Conservation (phyloP, 352 stramenopile species). For the Phytophthora fragariaefolia region DNA sequence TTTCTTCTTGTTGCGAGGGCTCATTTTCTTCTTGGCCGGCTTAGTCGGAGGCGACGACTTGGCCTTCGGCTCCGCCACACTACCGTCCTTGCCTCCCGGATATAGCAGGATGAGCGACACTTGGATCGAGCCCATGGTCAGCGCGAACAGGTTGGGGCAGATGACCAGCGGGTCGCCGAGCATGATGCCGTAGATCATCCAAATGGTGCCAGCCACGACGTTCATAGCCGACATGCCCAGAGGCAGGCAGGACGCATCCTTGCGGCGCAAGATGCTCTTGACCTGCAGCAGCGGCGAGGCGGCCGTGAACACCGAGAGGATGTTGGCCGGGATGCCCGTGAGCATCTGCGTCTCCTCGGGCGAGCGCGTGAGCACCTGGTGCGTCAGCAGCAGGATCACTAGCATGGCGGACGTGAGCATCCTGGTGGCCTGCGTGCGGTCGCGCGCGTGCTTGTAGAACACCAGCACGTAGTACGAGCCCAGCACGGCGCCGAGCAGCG, state of each 20-base stretch:
- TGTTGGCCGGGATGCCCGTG: slow-evolving; percentile 77
- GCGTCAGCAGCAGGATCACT: slow-evolving; percentile 55
- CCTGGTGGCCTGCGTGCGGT: slow-evolving; percentile 49
- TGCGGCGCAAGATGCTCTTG: slow-evolving; percentile 63
- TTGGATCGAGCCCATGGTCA: slow-evolving; percentile 78
- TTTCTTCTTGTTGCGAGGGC: slow-evolving; percentile 37
- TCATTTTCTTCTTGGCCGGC: slow-evolving; percentile 28
- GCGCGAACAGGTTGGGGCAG: slow-evolving; percentile 70
- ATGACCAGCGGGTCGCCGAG: slow-evolving; percentile 68
- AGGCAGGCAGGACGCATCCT: slow-evolving; percentile 75
- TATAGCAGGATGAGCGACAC: slow-evolving; percentile 69
- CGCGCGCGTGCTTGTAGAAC: slow-evolving; percentile 62
- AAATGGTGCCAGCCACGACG: slow-evolving; percentile 67
- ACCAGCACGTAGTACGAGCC: slow-evolving; percentile 76
- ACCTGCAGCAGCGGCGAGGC: slow-evolving; percentile 74
- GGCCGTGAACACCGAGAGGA: slow-evolving; percentile 74
- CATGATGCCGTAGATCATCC: slow-evolving; percentile 76
- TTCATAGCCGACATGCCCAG: slow-evolving; percentile 86
- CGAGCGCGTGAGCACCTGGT: slow-evolving; percentile 52
- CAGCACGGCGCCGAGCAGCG: slow-evolving; percentile 59
- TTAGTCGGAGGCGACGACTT: slow-evolving; percentile 24
- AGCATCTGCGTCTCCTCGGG: slow-evolving; percentile 63
- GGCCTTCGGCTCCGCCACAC: slow-evolving; percentile 13
- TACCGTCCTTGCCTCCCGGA: slow-evolving; percentile 43
- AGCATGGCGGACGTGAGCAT: slow-evolving; percentile 57